A percentile compares a stretch with the other conserved stretches of the same genome.
Conservation (phyloP, 2,329 filamentous ascomycete species). For the Alternaria brassicicola region DNA sequence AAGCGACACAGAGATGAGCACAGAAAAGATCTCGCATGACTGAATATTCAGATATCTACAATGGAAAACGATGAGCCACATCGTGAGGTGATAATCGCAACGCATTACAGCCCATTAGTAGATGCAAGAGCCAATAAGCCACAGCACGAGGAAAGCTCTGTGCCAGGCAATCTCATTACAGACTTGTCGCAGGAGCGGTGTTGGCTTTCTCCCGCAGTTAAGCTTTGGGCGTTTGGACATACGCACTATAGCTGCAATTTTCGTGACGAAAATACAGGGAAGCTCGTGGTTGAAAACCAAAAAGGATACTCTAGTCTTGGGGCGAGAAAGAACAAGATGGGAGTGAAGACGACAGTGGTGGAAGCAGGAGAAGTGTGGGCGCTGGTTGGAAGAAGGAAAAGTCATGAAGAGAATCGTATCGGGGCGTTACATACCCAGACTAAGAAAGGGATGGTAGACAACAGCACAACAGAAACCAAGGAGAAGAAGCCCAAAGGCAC, state of each 20-base stretch:
- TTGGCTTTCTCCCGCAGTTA: constrained; percentile 46
- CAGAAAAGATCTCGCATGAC: constrained; percentile 51
- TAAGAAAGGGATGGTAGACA: neutral
- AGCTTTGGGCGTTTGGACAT: constrained; percentile 58
- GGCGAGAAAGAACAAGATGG: constrained; percentile 11
- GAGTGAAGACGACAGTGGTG: neutral
- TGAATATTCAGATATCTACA: constrained; percentile 44
- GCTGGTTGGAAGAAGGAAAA: neutral
- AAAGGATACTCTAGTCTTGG: constrained; percentile 41
- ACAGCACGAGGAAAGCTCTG: constrained; percentile 28
- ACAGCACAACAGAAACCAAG: neutral
- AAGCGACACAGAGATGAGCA: constrained; percentile 50
- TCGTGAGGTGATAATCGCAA: constrained; percentile 47
- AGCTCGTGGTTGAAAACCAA: constrained; percentile 52
- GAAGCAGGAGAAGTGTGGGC: constrained; percentile 1
- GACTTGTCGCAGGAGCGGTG: constrained; percentile 48
- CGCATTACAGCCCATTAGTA: constrained; percentile 53
- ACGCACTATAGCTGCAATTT: constrained; percentile 56
- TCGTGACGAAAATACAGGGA: constrained; percentile 26
- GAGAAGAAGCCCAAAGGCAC: neutral
- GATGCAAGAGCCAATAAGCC: constrained; percentile 47
- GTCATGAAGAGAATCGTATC: neutral
- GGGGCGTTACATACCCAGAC: neutral
- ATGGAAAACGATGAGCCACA: constrained; percentile 28
- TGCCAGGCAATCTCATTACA: constrained; percentile 49